Evolutionary conservation across 352 stramenopile species (phyloP).

Genomic region (Globisporangium alternatum): DNA sequence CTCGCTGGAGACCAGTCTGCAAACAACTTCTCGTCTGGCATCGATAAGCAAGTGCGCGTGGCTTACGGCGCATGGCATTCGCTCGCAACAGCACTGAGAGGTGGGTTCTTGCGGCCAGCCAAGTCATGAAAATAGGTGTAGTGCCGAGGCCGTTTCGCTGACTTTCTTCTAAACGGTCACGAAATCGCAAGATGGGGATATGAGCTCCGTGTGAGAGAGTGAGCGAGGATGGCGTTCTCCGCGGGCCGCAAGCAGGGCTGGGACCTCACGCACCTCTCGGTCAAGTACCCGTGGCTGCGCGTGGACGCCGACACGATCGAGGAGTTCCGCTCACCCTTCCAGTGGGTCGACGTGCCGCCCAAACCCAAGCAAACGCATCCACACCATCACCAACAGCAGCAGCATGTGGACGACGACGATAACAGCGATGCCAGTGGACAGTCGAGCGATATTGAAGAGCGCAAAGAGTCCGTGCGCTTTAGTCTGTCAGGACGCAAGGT

Average conservation of each 20-base stretch:
- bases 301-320: slow-evolving; percentile 57
- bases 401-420: slow-evolving; percentile 5
- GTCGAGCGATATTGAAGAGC: slow-evolving; percentile 8
- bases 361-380: background rate
- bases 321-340: slow-evolving; percentile 64
- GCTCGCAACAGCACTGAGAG: too few species aligned
- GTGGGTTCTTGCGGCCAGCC: background rate
- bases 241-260: slow-evolving; percentile 17
- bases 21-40: slow-evolving; percentile 21
- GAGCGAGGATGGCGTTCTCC: slow-evolving; percentile 3
- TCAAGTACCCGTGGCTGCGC: slow-evolving; percentile 80
- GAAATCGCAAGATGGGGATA: background rate
- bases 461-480: slow-evolving; percentile 10
- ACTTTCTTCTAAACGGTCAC: background rate
- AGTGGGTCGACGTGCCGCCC: slow-evolving; percentile 28
- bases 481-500: slow-evolving; percentile 9
- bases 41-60: background rate
- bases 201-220: background rate
- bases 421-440: background rate
- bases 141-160: too few species aligned
- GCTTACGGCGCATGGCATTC: too few species aligned
- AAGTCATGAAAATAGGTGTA: background rate
- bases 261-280: slow-evolving; percentile 52
- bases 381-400: background rate
- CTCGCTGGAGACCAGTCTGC: slow-evolving; percentile 43